These are phyloP conservation scores for Lepidium africanum DNA, from an alignment of 345 rosid genomes.

Conservation along the genomic window DNA sequence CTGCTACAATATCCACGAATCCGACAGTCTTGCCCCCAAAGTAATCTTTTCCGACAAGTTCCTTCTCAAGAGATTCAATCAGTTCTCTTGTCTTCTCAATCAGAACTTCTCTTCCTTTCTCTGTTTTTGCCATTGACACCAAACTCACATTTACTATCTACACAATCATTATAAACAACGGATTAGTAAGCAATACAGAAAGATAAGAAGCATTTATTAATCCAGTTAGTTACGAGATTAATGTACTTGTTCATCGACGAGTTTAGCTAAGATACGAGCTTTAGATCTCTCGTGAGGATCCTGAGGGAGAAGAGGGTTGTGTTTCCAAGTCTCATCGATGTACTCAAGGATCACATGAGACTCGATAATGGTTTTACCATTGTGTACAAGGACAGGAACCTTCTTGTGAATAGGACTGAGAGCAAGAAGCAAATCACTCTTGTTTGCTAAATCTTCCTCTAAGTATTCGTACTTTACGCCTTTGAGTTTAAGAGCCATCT, in stretches of 20 bases:
- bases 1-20: constrained; percentile 16
- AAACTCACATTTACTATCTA: neutral
- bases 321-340: constrained; percentile 45
- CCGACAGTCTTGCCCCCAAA: constrained; percentile 26
- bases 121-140: neutral
- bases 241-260: constrained; percentile 29
- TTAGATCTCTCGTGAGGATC: constrained; percentile 35
- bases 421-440: constrained; percentile 31
- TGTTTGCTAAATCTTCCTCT: constrained; percentile 30
- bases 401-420: constrained; percentile 39
- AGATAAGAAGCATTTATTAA: neutral
- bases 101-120: neutral
- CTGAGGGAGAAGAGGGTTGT: constrained; percentile 32
- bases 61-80: constrained; percentile 13
- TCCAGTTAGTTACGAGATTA: neutral
- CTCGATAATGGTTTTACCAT: constrained; percentile 33
- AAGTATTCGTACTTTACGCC: constrained; percentile 35
- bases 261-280: constrained; percentile 33
- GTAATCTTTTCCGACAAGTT: constrained; percentile 18
- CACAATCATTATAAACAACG: neutral
- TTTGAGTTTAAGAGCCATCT: constrained; percentile 40
- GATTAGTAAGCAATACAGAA: neutral
- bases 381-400: constrained; percentile 40
- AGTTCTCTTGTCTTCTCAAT: neutral
- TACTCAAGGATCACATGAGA: constrained; percentile 38